phyloP scores from a whole-genome alignment of 768 basidiomycete genomes.

The Suillus ampliporus region DNA sequence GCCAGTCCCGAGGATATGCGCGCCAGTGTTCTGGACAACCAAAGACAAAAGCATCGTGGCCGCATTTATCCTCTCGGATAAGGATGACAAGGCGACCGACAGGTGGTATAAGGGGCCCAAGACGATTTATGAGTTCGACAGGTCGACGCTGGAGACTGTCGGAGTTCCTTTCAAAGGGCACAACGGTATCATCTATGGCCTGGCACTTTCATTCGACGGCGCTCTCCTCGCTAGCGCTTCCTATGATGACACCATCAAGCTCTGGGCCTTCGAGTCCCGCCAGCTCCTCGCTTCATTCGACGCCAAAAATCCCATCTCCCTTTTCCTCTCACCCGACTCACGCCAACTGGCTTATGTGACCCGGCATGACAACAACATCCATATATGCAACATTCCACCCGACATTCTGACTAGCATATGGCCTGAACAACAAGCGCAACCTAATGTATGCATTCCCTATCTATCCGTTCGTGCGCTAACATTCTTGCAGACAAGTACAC shows the following conservation, averaged over 20 bases:
- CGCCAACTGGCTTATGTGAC: not conserved
- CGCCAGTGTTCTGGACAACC: not conserved
- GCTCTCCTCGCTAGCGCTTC: not conserved
- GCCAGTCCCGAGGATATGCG: accelerated
- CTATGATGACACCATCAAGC: not conserved
- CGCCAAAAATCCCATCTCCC: not conserved
- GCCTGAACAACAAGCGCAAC: not conserved
- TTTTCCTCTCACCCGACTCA: not conserved
- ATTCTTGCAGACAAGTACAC: not conserved
- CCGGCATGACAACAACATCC: not conserved
- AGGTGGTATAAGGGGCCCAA: too few relatives aligned
- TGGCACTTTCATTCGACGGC: conserved; percentile 1
- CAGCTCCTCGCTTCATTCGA: not conserved
- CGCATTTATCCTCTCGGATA: not conserved
- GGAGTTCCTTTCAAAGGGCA: not conserved
- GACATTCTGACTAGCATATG: not conserved
- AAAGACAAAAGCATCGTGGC: not conserved
- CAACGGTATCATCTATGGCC: accelerated
- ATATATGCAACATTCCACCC: not conserved
- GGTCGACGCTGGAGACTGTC: not conserved
- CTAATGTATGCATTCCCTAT: not conserved
- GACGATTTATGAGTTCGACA: not conserved
- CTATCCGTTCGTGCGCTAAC: not conserved
- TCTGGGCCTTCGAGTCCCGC: conserved; percentile 4
- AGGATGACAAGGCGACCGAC: not conserved